These are phyloP conservation scores for Magnolia officinalis DNA, from an alignment of 164 flowering plant species.

Conservation along the genomic window DNA sequence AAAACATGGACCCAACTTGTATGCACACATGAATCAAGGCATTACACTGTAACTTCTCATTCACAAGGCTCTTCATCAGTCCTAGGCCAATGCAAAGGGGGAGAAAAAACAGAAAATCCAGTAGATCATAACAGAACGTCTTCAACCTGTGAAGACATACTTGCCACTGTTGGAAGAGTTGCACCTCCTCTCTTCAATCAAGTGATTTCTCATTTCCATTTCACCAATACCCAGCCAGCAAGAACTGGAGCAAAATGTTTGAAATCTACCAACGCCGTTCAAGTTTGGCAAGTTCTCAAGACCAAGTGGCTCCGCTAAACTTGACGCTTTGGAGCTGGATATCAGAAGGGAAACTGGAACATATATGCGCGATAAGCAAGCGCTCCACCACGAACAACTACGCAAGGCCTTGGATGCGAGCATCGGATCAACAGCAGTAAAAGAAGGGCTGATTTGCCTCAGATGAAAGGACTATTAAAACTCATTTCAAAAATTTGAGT, in stretches of 20 bases:
- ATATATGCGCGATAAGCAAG: conserved; percentile 20
- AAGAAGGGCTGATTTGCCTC: conserved; percentile 4
- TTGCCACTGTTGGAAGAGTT: conserved; percentile 75
- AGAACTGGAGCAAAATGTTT: conserved; percentile 61
- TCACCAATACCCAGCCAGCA: conserved; percentile 64
- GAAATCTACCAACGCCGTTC: conserved; percentile 57
- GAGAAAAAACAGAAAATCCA: background rate
- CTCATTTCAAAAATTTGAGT: conserved; percentile 9
- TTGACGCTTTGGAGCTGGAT: conserved; percentile 58
- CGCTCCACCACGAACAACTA: conserved; percentile 18
- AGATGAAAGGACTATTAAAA: background rate
- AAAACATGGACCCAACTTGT: too few species aligned
- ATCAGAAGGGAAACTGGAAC: conserved; percentile 26
- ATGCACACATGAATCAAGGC: too few species aligned
- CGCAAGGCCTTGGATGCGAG: conserved; percentile 17
- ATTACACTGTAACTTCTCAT: too few species aligned
- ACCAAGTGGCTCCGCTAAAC: conserved; percentile 84
- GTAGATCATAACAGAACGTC: background rate
- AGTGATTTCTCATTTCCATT: conserved; percentile 62
- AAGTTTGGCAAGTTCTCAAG: conserved; percentile 68
- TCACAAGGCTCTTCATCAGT: background rate
- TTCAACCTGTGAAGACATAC: conserved; percentile 23
- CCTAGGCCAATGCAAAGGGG: background rate
- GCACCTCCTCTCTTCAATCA: conserved; percentile 77
- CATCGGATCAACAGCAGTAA: conserved; percentile 21